Evolutionary conservation across 2,329 filamentous ascomycete genomes (phyloP), one percentile per base, ranked within the genome.

Genomic region (Colletotrichum chrysophilum): DNA sequence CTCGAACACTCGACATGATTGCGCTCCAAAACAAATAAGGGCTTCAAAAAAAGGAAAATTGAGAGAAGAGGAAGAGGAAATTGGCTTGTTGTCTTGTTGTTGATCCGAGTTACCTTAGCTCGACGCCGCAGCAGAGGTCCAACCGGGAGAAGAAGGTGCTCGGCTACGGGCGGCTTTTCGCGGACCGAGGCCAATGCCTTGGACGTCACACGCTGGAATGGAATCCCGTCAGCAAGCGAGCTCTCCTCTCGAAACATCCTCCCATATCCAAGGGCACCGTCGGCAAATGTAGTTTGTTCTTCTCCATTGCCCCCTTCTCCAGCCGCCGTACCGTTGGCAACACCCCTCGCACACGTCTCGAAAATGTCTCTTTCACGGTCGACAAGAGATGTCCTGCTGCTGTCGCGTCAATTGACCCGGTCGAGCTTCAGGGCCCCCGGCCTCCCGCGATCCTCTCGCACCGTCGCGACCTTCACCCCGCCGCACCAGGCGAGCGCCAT

Each of bases 401-500:
- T 90, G 74, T 85, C 88, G 65, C 85, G 85, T 78, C 86, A 86
- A 83, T 84, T 86, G 82, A 79, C 80, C 56, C 76, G 65, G 36
- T 55, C 77, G 13, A 77, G 70, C 26, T 69, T 75, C 58, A 75
- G 70, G 43, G 74, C 74, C 32, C 79, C 84, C 79, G 83, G 81
- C 80, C 81, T 81, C 75, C 77, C 80, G 70, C 78, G 79, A 75
- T 80, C 78, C 65, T 80, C 75, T 80, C 84, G 85, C 74, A 80
- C 86, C 70, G 89, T 94, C 79, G 94, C 96, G 75, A 95, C 91
- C 58, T 96, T 98, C 84, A 95, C 94, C 10, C 91, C 95, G 76
- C 91, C 93, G 3, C 92, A 96, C 84, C 95, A 98, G 86, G 95
- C 95, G 43, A 91, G 91, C 77, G 94, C 95, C 71, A 93, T 98